Evolutionary conservation across 306 rosid genomes (phyloP).

Genomic region (Clitoria ternatea): DNA sequence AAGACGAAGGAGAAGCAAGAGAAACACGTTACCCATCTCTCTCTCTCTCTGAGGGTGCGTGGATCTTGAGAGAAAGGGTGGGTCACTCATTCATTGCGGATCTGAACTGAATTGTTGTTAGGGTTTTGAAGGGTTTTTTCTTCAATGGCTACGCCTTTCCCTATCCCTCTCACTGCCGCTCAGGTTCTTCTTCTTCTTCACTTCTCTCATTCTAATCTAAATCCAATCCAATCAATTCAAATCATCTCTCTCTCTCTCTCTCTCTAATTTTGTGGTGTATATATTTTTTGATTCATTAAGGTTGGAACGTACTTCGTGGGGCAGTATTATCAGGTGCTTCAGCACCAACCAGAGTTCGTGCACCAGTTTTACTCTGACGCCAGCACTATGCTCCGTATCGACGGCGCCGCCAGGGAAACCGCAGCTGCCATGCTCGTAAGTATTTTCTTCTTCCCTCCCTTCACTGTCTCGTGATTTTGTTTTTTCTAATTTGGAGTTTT

Average conservation of each 20-base stretch:
- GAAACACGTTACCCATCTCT: neutral
- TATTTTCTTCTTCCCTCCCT: slow-evolving; percentile 13
- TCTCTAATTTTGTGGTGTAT: neutral
- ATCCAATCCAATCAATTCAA: neutral
- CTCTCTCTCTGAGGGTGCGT: neutral
- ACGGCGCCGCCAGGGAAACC: slow-evolving; percentile 61
- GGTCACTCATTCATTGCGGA: slow-evolving; percentile 40
- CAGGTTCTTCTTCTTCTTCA: slow-evolving; percentile 50
- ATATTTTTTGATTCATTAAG: slow-evolving; percentile 27
- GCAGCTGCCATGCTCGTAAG: slow-evolving; percentile 92
- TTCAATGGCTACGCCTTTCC: slow-evolving; percentile 73
- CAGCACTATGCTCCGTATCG: slow-evolving; percentile 85
- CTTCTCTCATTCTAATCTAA: neutral
- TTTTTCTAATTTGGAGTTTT: neutral
- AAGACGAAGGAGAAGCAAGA: neutral
- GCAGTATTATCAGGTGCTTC: slow-evolving; percentile 94
- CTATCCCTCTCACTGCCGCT: slow-evolving; percentile 77
- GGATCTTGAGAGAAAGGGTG: neutral
- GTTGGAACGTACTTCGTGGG: slow-evolving; percentile 96
- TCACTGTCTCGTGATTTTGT: neutral
- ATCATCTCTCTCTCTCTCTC: neutral
- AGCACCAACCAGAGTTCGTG: slow-evolving; percentile 79
- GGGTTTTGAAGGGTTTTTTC: slow-evolving; percentile 58
- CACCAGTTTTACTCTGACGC: slow-evolving; percentile 93
- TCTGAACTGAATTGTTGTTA: slow-evolving; percentile 35